A percentile compares a stretch with the other conserved stretches of the same genome.
Conservation (phyloP, 1,284 basidiomycete genomes). For the Porogramme epimiltina region DNA sequence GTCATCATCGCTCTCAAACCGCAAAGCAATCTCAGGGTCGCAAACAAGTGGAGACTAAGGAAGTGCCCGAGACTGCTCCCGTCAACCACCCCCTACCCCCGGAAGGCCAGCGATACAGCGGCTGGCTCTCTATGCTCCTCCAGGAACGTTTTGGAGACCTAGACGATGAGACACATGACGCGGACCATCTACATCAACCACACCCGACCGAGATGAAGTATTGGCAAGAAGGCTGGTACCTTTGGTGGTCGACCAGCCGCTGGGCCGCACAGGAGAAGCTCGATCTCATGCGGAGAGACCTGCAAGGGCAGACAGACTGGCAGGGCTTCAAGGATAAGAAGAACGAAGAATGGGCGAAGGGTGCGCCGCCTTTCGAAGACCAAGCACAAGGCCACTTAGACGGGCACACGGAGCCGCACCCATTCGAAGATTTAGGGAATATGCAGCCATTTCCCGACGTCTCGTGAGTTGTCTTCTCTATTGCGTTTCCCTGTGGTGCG, state of each 20-base stretch:
- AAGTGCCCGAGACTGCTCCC: slow-evolving; percentile 34
- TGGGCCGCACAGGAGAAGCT: slow-evolving; percentile 58
- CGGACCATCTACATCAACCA: slow-evolving; percentile 7
- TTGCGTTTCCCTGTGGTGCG: too few relatives aligned
- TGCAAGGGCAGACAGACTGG: slow-evolving; percentile 51
- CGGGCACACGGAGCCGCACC: slow-evolving; percentile 6
- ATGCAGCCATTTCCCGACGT: slow-evolving; percentile 29
- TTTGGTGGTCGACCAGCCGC: slow-evolving; percentile 63
- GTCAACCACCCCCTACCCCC: slow-evolving; percentile 59
- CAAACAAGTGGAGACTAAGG: slow-evolving; percentile 8
- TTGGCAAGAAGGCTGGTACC: slow-evolving; percentile 78
- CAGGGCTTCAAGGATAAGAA: slow-evolving; percentile 42
- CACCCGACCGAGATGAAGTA: slow-evolving; percentile 13
- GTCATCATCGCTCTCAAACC: slow-evolving; percentile 32
- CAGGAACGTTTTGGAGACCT: slow-evolving; percentile 3
- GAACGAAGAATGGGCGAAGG: slow-evolving; percentile 43
- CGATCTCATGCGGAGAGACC: slow-evolving; percentile 56
- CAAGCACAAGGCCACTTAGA: slow-evolving; percentile 4
- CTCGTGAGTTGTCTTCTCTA: slow-evolving; percentile 20
- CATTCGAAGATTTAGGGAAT: slow-evolving; percentile 15
- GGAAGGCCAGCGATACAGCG: slow-evolving; percentile 53
- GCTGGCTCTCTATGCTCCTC: slow-evolving; percentile 17
- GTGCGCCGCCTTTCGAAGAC: neutral
- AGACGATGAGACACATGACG: slow-evolving; percentile 3
- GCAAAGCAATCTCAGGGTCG: slow-evolving; percentile 9